phyloP scores from a whole-genome alignment of 805 yeast genomes.

The Candida ponderosae region DNA sequence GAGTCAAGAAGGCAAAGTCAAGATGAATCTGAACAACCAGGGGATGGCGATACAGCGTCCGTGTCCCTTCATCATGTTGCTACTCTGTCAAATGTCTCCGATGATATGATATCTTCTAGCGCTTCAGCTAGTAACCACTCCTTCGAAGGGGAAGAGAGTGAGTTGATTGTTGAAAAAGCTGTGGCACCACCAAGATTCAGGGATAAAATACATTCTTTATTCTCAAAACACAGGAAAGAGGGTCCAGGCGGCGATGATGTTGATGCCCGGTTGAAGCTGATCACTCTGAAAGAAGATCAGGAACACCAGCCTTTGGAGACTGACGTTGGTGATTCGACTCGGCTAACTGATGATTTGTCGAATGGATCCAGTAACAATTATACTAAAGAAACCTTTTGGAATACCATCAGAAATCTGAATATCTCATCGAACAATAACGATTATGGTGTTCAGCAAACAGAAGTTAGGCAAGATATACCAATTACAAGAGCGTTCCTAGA shows the following conservation, averaged over 20 bases:
- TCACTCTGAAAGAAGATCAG: not conserved
- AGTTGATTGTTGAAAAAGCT: not conserved
- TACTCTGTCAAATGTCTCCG: no score
- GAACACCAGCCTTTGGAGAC: not conserved
- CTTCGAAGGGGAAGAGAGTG: not conserved
- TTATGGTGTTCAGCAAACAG: not conserved
- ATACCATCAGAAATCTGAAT: conserved; percentile 2
- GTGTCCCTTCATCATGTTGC: no score
- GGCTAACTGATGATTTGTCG: not conserved
- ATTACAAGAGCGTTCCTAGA: conserved; percentile 2
- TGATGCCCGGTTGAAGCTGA: not conserved
- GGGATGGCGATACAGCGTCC: no score
- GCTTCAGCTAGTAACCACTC: no score
- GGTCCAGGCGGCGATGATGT: not conserved
- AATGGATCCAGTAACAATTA: not conserved
- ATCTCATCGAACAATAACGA: not conserved
- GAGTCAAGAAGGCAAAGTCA: not conserved
- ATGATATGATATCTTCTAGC: no score
- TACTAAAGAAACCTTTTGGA: conserved; percentile 1
- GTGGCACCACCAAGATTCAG: conserved; percentile 1
- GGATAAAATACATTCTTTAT: not conserved
- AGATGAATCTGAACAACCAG: not conserved
- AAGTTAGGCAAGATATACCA: not conserved
- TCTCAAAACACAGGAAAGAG: not conserved
- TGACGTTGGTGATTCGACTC: not conserved